Evolutionary conservation across 257 asterid genomes (phyloP).

Genomic region (Solanum megistacrolobum): DNA sequence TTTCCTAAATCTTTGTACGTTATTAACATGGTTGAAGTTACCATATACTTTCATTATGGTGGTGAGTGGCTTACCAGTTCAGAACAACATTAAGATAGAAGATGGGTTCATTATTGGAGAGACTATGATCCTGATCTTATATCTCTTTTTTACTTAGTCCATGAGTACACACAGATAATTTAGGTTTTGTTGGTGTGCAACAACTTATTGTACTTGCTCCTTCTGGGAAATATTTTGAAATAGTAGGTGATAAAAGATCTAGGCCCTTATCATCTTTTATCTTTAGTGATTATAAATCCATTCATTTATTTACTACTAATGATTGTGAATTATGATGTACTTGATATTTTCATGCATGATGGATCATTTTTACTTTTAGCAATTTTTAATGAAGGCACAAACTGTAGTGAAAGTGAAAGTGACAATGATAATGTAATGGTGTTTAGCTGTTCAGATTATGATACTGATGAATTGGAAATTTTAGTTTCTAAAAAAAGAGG

Average conservation of each 20-base stretch:
- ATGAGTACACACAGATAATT: neutral
- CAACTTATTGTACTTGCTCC: neutral
- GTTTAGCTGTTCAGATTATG: too few relatives aligned
- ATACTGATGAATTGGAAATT: too few relatives aligned
- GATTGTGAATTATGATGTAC: neutral
- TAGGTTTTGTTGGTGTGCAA: neutral
- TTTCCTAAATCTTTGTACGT: too few relatives aligned
- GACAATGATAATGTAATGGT: too few relatives aligned
- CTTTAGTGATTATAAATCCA: neutral
- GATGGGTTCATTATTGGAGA: neutral
- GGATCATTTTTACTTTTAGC: too few relatives aligned
- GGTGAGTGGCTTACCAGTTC: neutral
- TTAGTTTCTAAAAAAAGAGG: too few relatives aligned
- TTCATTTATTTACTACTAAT: neutral
- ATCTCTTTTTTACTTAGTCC: neutral
- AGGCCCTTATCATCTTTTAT: neutral
- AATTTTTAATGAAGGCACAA: too few relatives aligned
- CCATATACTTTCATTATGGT: neutral
- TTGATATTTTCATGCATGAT: neutral
- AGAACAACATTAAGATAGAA: too few relatives aligned
- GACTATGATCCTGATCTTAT: neutral
- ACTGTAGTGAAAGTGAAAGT: too few relatives aligned
- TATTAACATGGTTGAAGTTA: too few relatives aligned
- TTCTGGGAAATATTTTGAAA: neutral
- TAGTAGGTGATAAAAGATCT: neutral